Percentiles rank a stretch among this genome's conserved stretches.
phyloP scores from a whole-genome alignment of 805 yeast genomes.

The Danielia oregonensis region DNA sequence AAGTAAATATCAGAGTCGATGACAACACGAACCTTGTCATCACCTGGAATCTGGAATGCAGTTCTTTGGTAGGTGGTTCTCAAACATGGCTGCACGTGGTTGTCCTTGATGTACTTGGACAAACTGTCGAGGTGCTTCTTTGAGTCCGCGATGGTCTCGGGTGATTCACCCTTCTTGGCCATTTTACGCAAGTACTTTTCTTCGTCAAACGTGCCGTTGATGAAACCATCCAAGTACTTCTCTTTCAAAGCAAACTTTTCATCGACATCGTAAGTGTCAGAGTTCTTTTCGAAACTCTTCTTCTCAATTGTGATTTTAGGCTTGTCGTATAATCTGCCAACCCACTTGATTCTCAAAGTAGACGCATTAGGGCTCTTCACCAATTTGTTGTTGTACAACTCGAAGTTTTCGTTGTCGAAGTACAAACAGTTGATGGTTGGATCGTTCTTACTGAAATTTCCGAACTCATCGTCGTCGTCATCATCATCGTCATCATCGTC shows the following conservation, averaged over 20 bases:
- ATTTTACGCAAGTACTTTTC: slow-evolving; percentile 58
- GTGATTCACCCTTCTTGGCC: slow-evolving; percentile 56
- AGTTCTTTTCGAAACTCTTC: slow-evolving; percentile 58
- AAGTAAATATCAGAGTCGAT: slow-evolving; percentile 86
- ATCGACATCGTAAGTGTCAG: slow-evolving; percentile 53
- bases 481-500: slow-evolving; percentile 49
- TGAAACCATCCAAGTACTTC: slow-evolving; percentile 73
- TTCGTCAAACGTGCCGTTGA: slow-evolving; percentile 46
- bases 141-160: slow-evolving; percentile 48
- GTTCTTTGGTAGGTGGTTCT: slow-evolving; percentile 87
- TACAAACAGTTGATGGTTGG: slow-evolving; percentile 84
- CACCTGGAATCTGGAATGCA: slow-evolving; percentile 98
- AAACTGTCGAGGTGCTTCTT: slow-evolving; percentile 55
- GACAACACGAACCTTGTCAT: slow-evolving; percentile 83
- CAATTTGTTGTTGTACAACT: slow-evolving; percentile 80
- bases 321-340: slow-evolving; percentile 72
- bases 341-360: slow-evolving; percentile 85
- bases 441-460: slow-evolving; percentile 23
- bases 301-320: slow-evolving; percentile 81
- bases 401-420: slow-evolving; percentile 81
- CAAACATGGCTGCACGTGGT: slow-evolving; percentile 76
- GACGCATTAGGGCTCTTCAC: slow-evolving; percentile 67
- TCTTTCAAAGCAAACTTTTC: slow-evolving; percentile 70
- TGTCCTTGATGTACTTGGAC: slow-evolving; percentile 58
- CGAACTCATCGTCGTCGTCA: slow-evolving; percentile 14